phyloP scores from a whole-genome alignment of 176 grass and related monocot species.

The Tillandsia leiboldiana region DNA sequence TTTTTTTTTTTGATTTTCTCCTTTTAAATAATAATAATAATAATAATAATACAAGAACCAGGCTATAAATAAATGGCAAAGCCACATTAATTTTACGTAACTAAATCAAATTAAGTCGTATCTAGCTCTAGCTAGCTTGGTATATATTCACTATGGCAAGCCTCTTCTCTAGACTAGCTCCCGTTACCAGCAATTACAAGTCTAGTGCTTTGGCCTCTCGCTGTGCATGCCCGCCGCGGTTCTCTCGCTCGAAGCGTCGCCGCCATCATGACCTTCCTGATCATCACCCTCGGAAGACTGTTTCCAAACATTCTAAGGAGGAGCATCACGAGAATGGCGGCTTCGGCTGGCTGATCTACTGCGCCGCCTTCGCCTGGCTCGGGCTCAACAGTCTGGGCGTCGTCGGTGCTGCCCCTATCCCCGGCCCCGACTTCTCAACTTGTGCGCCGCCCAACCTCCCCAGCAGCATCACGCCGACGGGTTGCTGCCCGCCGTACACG shows the following conservation, averaged over 20 bases:
- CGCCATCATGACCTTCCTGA: not conserved
- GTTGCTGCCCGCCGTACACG: constrained; percentile 45
- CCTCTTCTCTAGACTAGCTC: not conserved
- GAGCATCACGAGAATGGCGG: constrained; percentile 11
- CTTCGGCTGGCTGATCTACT: constrained; percentile 23
- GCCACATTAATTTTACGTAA: too few species aligned
- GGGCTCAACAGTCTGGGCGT: constrained; percentile 4
- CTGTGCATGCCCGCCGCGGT: too few species aligned
- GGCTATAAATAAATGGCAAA: too few species aligned
- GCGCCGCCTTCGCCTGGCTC: constrained; percentile 23
- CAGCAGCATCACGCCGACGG: not conserved
- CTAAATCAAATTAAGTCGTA: too few species aligned
- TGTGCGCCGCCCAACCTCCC: constrained; percentile 34
- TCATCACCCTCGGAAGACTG: not conserved
- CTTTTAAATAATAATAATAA: too few species aligned
- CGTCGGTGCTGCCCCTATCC: constrained; percentile 28
- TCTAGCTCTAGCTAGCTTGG: not conserved
- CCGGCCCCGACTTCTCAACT: constrained; percentile 31
- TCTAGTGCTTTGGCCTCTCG: not conserved
- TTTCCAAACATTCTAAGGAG: not conserved
- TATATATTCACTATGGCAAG: not conserved
- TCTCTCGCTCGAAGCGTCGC: not conserved
- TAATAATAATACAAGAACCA: too few species aligned
- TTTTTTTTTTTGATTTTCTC: too few species aligned
- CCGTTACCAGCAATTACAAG: not conserved